Percentiles rank a stretch among this genome's conserved stretches.
These are phyloP conservation scores for Rhizopogon vulgaris DNA, from an alignment of 768 basidiomycete genomes.

Conservation along the genomic window DNA sequence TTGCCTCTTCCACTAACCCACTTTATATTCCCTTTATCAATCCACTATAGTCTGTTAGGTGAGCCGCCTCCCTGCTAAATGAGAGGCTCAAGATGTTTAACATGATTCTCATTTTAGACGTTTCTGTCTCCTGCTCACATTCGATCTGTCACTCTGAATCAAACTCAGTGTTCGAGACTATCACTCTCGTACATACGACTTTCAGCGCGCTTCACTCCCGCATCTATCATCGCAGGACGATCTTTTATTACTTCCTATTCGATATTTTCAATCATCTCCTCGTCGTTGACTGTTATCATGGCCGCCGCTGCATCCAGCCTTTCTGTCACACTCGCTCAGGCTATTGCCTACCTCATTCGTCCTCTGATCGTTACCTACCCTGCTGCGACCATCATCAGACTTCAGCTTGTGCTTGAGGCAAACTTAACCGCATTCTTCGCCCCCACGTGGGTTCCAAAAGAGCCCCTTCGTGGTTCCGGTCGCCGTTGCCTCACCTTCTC, in stretches of 20 bases:
- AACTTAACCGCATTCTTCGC: constrained; percentile 68
- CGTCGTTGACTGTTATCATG: constrained; percentile 10
- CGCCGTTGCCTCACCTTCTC: constrained; percentile 73
- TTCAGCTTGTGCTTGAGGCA: constrained; percentile 66
- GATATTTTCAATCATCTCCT: not conserved
- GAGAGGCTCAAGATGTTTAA: not conserved
- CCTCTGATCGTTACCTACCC: constrained; percentile 54
- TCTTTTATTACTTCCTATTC: constrained; percentile 11
- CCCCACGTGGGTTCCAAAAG: constrained; percentile 55
- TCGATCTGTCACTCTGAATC: constrained; percentile 20
- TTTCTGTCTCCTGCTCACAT: constrained; percentile 8
- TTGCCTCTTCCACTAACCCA: constrained; percentile 8
- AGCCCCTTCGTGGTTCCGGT: constrained; percentile 63
- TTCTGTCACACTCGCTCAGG: constrained; percentile 64
- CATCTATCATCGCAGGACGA: constrained; percentile 27
- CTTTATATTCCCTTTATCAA: not conserved
- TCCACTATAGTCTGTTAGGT: constrained; percentile 21
- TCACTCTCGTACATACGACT: constrained; percentile 21
- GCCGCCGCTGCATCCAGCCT: constrained; percentile 42
- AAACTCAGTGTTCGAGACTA: constrained; percentile 11
- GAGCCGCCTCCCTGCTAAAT: constrained; percentile 1
- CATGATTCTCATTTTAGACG: constrained; percentile 3
- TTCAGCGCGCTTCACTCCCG: constrained; percentile 18
- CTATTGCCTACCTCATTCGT: constrained; percentile 66
- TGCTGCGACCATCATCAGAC: constrained; percentile 57